phyloP scores from a whole-genome alignment of 129 eudicot genomes.

The Smallanthus sonchifolius region DNA sequence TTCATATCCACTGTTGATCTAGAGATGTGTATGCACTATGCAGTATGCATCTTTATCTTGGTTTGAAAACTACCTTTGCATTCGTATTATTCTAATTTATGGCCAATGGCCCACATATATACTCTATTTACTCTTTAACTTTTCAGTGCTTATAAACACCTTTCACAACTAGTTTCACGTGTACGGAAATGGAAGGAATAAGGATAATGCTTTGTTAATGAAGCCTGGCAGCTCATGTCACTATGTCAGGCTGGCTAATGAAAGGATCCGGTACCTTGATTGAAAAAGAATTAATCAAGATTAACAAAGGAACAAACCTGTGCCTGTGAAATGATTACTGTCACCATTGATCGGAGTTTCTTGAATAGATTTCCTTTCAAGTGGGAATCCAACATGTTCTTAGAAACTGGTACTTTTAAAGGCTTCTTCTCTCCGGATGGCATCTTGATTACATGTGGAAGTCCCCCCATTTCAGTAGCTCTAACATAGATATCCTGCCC shows the following conservation, averaged over 20 bases:
- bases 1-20: not conserved
- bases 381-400: slow-evolving; percentile 90
- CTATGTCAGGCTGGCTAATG: not conserved
- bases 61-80: not conserved
- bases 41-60: not conserved
- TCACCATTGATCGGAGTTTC: slow-evolving; percentile 62
- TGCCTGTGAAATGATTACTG: slow-evolving; percentile 76
- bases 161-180: not conserved
- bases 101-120: not conserved
- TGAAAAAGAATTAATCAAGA: not conserved
- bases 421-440: slow-evolving; percentile 84
- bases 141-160: not conserved
- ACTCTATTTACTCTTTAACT: not conserved
- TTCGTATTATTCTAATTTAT: not conserved
- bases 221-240: not conserved
- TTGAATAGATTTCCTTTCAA: slow-evolving; percentile 59
- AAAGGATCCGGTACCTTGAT: not conserved
- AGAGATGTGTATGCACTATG: not conserved
- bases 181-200: not conserved
- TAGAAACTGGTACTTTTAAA: slow-evolving; percentile 77
- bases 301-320: slow-evolving; percentile 45
- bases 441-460: slow-evolving; percentile 69
- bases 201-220: not conserved
- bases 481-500: slow-evolving; percentile 86
- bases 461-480: slow-evolving; percentile 64